phyloP scores from a whole-genome alignment of 2,329 filamentous ascomycete species.

The Mariannaea sp. region DNA sequence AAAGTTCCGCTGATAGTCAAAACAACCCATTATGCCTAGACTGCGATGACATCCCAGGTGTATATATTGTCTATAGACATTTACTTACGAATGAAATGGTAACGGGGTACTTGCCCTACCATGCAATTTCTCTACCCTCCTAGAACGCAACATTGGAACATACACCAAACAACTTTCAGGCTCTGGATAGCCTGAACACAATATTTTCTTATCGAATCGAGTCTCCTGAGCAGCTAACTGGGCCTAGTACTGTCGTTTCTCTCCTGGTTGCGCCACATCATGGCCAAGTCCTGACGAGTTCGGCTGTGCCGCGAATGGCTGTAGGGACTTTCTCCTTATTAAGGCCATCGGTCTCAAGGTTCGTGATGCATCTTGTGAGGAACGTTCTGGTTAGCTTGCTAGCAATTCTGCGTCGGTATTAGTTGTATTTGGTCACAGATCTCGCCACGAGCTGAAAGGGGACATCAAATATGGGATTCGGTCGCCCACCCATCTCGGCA shows the following conservation, averaged over 20 bases:
- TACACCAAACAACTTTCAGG: too few species aligned
- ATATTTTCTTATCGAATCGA: too few species aligned
- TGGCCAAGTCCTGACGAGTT: background rate
- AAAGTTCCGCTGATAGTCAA: background rate
- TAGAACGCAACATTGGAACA: too few species aligned
- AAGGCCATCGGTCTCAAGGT: background rate
- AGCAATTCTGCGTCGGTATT: background rate
- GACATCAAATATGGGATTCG: background rate
- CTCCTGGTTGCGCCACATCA: background rate
- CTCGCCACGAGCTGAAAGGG: background rate
- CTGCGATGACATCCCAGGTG: background rate
- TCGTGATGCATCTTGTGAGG: background rate
- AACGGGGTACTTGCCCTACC: too few species aligned
- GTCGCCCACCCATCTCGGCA: background rate
- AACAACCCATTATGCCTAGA: background rate
- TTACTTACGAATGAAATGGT: background rate
- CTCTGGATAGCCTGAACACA: too few species aligned
- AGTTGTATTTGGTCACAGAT: background rate
- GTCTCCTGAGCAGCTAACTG: too few species aligned
- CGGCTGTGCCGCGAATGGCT: background rate
- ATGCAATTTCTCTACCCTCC: too few species aligned
- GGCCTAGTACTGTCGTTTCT: background rate
- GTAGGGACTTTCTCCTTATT: background rate
- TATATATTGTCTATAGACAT: background rate
- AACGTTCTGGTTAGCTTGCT: background rate